phyloP scores from a whole-genome alignment of 257 asterid genomes.

The Thymus quinquecostatus region DNA sequence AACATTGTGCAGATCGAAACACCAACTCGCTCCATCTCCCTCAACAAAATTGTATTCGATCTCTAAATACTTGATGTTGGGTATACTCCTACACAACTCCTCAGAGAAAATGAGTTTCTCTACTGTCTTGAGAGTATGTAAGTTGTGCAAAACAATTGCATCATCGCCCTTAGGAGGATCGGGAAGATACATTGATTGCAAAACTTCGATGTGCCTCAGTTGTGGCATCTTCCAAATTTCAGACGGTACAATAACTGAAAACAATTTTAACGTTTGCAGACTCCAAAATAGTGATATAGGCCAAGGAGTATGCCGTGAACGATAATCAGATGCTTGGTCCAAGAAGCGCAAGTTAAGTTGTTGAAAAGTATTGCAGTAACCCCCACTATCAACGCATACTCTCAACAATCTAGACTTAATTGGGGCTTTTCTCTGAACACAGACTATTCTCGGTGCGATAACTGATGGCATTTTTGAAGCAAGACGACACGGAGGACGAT shows the following conservation, averaged over 20 bases:
- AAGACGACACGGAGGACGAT: background rate
- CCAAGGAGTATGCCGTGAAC: background rate
- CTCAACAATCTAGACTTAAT: background rate
- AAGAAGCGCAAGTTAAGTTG: constrained; percentile 8
- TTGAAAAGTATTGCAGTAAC: too few species aligned
- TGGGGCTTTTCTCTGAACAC: background rate
- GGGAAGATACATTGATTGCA: background rate
- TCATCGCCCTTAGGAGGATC: background rate
- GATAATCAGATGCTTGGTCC: too few species aligned
- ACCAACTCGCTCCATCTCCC: background rate
- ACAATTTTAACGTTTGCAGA: constrained; percentile 1
- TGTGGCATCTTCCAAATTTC: background rate
- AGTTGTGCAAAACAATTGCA: background rate
- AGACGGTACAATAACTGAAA: background rate
- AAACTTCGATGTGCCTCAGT: background rate
- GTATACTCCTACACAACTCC: background rate
- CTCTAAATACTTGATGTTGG: background rate
- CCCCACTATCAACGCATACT: background rate
- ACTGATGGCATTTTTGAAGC: background rate
- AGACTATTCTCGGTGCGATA: background rate
- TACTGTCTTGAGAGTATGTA: background rate
- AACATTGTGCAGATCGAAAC: background rate
- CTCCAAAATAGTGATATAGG: constrained; percentile 18
- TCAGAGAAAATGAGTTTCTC: background rate
- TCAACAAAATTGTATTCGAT: too few species aligned